These are phyloP conservation scores for Vittaforma corneae DNA, from an alignment of 371 early-diverging fungal genomes.

Conservation along the genomic window DNA sequence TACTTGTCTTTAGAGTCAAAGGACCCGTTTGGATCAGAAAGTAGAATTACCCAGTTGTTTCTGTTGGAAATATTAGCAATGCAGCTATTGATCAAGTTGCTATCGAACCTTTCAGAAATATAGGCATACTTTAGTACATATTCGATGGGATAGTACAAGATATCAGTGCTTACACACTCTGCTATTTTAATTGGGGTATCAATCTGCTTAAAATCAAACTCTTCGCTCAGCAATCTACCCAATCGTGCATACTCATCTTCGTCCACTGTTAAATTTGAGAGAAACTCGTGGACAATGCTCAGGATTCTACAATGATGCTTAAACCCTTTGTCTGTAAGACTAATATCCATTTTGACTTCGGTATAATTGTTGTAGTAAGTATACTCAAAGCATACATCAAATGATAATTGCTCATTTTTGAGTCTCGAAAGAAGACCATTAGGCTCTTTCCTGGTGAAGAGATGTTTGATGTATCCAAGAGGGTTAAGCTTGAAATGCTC, in stretches of 20 bases:
- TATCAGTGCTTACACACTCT: constrained; percentile 18
- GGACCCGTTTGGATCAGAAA: background rate
- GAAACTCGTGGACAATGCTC: constrained; percentile 20
- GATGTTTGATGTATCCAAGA: constrained; percentile 20
- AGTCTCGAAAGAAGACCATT: constrained; percentile 29
- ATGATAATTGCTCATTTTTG: constrained; percentile 34
- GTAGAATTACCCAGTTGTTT: constrained; percentile 46
- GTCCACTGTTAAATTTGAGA: constrained; percentile 7
- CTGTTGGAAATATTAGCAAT: constrained; percentile 21
- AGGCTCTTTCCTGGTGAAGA: constrained; percentile 35
- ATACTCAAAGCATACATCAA: constrained; percentile 16
- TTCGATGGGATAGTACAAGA: constrained; percentile 45
- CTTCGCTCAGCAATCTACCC: constrained; percentile 12
- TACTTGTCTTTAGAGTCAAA: constrained; percentile 16
- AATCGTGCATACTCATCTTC: constrained; percentile 35
- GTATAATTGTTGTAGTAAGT: constrained; percentile 22
- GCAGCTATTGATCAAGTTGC: constrained; percentile 25
- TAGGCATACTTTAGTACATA: constrained; percentile 39
- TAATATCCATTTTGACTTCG: constrained; percentile 25
- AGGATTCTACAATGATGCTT: constrained; percentile 12
- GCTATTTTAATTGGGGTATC: constrained; percentile 44
- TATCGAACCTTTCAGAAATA: constrained; percentile 34
- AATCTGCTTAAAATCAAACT: constrained; percentile 38
- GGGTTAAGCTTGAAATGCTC: constrained; percentile 38
- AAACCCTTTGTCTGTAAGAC: constrained; percentile 26